phyloP scores from a whole-genome alignment of 106 monocot genomes.

The Hemerocallis citrina region DNA sequence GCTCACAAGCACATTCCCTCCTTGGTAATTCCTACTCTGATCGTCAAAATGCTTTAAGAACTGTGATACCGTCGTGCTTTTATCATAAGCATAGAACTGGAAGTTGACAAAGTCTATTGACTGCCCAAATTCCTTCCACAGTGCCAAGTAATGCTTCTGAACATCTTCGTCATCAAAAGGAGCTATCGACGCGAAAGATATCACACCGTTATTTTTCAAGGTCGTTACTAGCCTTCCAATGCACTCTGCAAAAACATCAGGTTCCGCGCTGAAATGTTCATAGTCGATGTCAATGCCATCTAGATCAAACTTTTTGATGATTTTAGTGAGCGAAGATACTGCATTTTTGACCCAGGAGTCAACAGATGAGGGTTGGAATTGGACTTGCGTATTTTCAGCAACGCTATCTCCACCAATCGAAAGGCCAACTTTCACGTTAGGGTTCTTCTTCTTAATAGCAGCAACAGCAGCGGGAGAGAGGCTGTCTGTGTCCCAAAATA shows the following conservation, averaged over 20 bases:
- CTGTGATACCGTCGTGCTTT: slow-evolving; percentile 15
- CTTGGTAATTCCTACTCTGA: no score
- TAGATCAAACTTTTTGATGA: slow-evolving; percentile 15
- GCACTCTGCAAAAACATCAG: slow-evolving; percentile 19
- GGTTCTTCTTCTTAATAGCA: slow-evolving; percentile 2
- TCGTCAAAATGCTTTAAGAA: slow-evolving; percentile 23
- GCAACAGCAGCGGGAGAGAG: slow-evolving; percentile 8
- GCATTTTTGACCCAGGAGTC: slow-evolving; percentile 34
- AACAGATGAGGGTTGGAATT: background rate
- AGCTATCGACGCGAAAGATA: slow-evolving; percentile 16
- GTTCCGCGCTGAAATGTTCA: slow-evolving; percentile 22
- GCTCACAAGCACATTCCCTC: slow-evolving; percentile 18
- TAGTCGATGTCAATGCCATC: slow-evolving; percentile 39
- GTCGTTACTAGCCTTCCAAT: slow-evolving; percentile 8
- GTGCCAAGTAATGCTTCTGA: slow-evolving; percentile 13
- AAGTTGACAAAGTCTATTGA: slow-evolving; percentile 30
- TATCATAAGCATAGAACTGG: slow-evolving; percentile 25
- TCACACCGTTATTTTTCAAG: slow-evolving; percentile 10
- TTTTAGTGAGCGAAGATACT: slow-evolving; percentile 17
- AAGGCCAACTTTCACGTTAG: slow-evolving; percentile 11
- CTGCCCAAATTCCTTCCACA: no score
- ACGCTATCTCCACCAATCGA: slow-evolving; percentile 7
- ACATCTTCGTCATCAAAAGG: slow-evolving; percentile 13
- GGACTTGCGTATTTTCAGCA: background rate
- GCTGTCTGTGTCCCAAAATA: slow-evolving; percentile 17